Percentiles rank a stretch among this genome's conserved stretches.
phyloP scores from a whole-genome alignment of 2,329 filamentous ascomycete species.

The Trichoderma arundinaceum region DNA sequence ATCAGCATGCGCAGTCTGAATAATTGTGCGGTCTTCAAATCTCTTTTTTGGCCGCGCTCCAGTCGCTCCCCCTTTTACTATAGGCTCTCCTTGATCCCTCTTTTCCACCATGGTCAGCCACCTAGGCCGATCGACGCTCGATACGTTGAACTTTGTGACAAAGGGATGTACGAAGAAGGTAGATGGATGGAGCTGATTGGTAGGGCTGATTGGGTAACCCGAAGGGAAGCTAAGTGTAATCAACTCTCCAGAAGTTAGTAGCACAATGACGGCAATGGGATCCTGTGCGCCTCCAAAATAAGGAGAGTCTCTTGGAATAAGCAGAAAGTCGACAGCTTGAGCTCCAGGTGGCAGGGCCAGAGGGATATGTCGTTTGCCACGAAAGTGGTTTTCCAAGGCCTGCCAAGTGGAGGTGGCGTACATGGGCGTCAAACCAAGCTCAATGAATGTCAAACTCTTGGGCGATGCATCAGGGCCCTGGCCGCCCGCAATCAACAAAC shows the following conservation, averaged over 20 bases:
- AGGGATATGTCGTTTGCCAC: conserved; percentile 73
- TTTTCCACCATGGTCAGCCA: conserved; percentile 94
- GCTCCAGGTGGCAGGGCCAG: conserved; percentile 79
- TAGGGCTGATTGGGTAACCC: conserved; percentile 87
- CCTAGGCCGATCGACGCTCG: conserved; percentile 74
- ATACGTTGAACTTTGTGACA: conserved; percentile 73
- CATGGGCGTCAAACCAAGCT: conserved; percentile 84
- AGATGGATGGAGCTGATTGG: conserved; percentile 89
- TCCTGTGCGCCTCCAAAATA: conserved; percentile 89
- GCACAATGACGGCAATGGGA: conserved; percentile 80
- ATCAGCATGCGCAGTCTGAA: conserved; percentile 88
- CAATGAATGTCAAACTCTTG: conserved; percentile 85
- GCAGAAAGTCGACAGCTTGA: conserved; percentile 78
- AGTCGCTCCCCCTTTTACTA: conserved; percentile 81
- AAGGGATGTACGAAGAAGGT: conserved; percentile 91
- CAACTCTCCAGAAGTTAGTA: conserved; percentile 85
- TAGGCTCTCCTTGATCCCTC: conserved; percentile 74
- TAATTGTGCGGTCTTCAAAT: conserved; percentile 81
- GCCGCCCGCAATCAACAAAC: conserved; percentile 83
- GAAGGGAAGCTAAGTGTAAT: conserved; percentile 91
- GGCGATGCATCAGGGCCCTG: conserved; percentile 68
- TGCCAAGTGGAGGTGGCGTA: conserved; percentile 95
- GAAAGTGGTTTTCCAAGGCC: conserved; percentile 76
- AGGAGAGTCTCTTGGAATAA: conserved; percentile 81
- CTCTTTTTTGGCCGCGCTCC: conserved; percentile 71